Conservation (phyloP, 768 basidiomycete species). For the Dioszegia crocea region DNA sequence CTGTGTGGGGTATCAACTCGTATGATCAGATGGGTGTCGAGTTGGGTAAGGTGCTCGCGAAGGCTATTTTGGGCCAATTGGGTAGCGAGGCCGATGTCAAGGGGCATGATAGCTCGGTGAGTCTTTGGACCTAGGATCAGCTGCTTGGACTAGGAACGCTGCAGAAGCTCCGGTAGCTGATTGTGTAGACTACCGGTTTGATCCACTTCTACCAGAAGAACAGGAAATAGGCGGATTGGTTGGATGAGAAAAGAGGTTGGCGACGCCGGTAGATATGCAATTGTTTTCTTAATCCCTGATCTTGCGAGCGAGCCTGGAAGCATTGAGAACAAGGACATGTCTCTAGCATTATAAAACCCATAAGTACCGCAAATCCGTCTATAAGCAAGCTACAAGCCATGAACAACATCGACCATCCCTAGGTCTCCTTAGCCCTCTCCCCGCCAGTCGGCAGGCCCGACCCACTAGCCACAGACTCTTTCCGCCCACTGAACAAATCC, state of each 20-base stretch:
- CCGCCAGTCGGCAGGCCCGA: neutral
- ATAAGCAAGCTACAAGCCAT: too few species aligned
- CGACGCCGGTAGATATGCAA: too few species aligned
- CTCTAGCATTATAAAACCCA: too few species aligned
- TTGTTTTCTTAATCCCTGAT: too few species aligned
- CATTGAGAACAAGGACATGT: too few species aligned
- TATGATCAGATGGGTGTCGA: slow-evolving; percentile 99
- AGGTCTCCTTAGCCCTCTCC: neutral
- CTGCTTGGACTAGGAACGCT: neutral
- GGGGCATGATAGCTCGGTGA: slow-evolving; percentile 80
- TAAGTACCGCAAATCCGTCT: too few species aligned
- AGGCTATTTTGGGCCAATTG: slow-evolving; percentile 88
- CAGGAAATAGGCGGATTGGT: slow-evolving; percentile 57
- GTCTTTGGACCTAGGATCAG: slow-evolving; percentile 13
- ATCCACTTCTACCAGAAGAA: slow-evolving; percentile 95
- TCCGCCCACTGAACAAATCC: neutral
- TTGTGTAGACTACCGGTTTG: slow-evolving; percentile 76
- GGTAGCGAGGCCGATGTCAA: slow-evolving; percentile 59
- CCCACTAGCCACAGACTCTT: neutral
- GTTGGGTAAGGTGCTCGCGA: slow-evolving; percentile 91
- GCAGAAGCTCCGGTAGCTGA: neutral
- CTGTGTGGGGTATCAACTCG: slow-evolving; percentile 97
- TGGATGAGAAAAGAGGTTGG: too few species aligned
- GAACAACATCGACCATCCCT: too few species aligned
- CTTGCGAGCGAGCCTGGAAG: too few species aligned